These are phyloP conservation scores for Magnolia officinalis DNA, from an alignment of 164 flowering plant genomes.

Conservation along the genomic window DNA sequence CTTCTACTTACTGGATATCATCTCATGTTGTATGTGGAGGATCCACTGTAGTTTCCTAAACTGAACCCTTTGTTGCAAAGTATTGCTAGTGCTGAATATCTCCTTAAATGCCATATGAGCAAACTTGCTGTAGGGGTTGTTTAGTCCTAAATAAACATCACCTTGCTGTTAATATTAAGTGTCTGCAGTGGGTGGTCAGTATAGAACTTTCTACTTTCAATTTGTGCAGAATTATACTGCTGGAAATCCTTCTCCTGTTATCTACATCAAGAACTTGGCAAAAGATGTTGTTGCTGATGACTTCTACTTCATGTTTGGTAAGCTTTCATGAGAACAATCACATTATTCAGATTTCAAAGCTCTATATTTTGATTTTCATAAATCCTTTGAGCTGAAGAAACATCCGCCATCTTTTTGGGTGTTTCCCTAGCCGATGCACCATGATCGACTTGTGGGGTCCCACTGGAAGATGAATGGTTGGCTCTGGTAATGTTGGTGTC, in stretches of 20 bases:
- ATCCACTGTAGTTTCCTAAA: background rate
- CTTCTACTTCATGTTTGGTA: slow-evolving; percentile 86
- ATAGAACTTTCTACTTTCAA: slow-evolving; percentile 6
- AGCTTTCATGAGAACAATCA: slow-evolving; percentile 13
- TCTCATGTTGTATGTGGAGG: background rate
- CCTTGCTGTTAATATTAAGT: background rate
- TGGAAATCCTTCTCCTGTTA: slow-evolving; percentile 72
- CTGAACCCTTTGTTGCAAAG: too few species aligned
- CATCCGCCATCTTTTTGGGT: slow-evolving; percentile 51
- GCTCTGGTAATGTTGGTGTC: slow-evolving; percentile 41
- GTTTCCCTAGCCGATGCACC: slow-evolving; percentile 36
- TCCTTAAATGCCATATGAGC: background rate
- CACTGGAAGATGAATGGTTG: slow-evolving; percentile 24
- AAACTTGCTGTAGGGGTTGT: background rate
- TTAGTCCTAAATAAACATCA: background rate
- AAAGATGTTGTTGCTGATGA: slow-evolving; percentile 86
- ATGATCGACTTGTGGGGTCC: slow-evolving; percentile 25
- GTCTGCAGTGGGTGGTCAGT: background rate
- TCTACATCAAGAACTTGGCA: slow-evolving; percentile 91
- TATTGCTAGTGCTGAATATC: background rate
- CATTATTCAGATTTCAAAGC: background rate
- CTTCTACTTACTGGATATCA: background rate
- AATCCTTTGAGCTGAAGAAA: too few species aligned
- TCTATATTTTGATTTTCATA: too few species aligned
- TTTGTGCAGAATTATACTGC: slow-evolving; percentile 73